Conservation (phyloP, 345 rosid genomes). For the Pugionium dolabratum region DNA sequence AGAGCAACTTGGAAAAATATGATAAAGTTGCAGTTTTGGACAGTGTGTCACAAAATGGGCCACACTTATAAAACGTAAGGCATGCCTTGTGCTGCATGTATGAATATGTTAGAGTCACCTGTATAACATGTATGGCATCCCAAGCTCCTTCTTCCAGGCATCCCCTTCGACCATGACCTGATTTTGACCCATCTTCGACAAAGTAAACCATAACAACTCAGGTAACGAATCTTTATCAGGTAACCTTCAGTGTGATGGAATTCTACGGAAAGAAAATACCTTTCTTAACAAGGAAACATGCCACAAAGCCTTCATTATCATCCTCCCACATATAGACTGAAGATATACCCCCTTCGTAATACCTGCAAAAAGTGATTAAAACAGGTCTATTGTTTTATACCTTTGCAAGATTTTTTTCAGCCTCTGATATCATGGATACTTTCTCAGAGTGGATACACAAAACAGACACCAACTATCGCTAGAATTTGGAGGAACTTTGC, state of each 20-base stretch:
- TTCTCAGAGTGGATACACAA: not conserved
- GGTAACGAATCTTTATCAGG: not conserved
- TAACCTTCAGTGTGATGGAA: not conserved
- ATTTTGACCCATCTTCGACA: conserved; percentile 81
- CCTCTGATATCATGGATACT: not conserved
- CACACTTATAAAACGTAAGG: not conserved
- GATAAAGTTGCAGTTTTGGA: conserved; percentile 11
- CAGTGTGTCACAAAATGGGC: not conserved
- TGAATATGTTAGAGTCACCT: conserved; percentile 48
- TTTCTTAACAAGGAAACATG: conserved; percentile 91
- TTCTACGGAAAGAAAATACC: conserved; percentile 48
- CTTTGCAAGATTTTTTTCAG: not conserved
- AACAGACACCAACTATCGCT: conserved; percentile 2
- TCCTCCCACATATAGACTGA: conserved; percentile 98
- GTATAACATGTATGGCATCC: conserved; percentile 97
- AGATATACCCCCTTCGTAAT: conserved; percentile 97
- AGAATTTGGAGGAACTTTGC: not conserved
- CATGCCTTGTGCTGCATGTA: conserved; percentile 5
- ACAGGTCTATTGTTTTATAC: conserved; percentile 12
- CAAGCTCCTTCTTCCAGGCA: conserved; percentile 95
- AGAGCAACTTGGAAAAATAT: not conserved
- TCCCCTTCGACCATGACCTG: conserved; percentile 91
- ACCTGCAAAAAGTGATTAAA: conserved; percentile 57
- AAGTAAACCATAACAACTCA: conserved; percentile 26
- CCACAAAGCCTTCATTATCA: conserved; percentile 88